Conservation (phyloP, 2,329 filamentous ascomycete genomes). For the Lomentospora prolificans region DNA sequence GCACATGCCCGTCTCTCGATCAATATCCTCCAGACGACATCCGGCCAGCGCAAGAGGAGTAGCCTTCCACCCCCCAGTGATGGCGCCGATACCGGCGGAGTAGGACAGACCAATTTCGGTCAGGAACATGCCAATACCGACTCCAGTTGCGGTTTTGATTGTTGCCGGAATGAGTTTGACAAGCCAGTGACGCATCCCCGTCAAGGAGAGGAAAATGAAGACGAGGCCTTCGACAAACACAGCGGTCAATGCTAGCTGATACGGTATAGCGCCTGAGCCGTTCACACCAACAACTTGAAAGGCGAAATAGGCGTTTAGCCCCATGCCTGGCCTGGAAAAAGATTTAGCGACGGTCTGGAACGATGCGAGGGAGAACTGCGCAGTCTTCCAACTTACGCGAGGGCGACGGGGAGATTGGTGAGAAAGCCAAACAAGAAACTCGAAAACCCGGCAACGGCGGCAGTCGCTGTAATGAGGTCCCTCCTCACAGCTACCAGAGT, state of each 20-base stretch:
- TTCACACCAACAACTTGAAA: slow-evolving; percentile 57
- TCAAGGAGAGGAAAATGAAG: slow-evolving; percentile 53
- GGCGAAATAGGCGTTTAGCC: slow-evolving; percentile 57
- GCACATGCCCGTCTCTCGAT: slow-evolving; percentile 38
- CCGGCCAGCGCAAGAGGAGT: slow-evolving; percentile 72
- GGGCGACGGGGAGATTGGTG: slow-evolving; percentile 60
- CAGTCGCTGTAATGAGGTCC: slow-evolving; percentile 74
- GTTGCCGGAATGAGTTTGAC: slow-evolving; percentile 55
- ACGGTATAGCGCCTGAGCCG: slow-evolving; percentile 46
- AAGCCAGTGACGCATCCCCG: slow-evolving; percentile 65
- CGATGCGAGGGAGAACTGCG: no score
- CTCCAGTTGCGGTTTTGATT: slow-evolving; percentile 55
- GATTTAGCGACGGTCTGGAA: slow-evolving; percentile 1
- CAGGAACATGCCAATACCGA: slow-evolving; percentile 55
- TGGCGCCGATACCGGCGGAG: slow-evolving; percentile 70
- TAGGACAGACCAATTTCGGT: slow-evolving; percentile 63
- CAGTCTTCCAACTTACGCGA: slow-evolving; percentile 21
- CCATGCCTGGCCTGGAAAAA: slow-evolving; percentile 50
- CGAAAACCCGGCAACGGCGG: slow-evolving; percentile 66
- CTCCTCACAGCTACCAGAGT: slow-evolving; percentile 48
- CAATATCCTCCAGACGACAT: slow-evolving; percentile 48
- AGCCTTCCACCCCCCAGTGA: slow-evolving; percentile 54
- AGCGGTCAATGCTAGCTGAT: slow-evolving; percentile 50
- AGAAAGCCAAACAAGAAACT: slow-evolving; percentile 70
- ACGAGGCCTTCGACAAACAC: slow-evolving; percentile 57